Percentiles rank a stretch among this genome's conserved stretches.
Evolutionary conservation across 2,329 filamentous ascomycete species (phyloP).

Genomic region (Colletotrichum liaoningense): DNA sequence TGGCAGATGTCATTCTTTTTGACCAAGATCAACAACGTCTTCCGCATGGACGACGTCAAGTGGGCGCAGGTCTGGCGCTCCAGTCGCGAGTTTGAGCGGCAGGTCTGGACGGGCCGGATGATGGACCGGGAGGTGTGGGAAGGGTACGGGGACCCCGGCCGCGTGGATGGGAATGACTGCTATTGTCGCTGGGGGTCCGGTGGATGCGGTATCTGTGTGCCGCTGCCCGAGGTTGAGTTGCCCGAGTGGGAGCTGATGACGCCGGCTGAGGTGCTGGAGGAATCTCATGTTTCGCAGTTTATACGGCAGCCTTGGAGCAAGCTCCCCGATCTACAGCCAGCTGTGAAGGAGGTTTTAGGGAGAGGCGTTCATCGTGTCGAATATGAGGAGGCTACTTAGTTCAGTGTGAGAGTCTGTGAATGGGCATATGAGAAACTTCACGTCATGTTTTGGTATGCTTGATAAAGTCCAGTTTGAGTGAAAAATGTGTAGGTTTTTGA

Average conservation of each 20-base stretch:
- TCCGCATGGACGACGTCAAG: conserved; percentile 1
- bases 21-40: not conserved
- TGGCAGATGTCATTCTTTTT: not conserved
- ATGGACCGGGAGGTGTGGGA: conserved; percentile 7
- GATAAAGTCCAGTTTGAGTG: not conserved
- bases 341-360: not conserved
- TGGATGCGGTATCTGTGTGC: conserved; percentile 8
- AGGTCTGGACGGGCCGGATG: conserved; percentile 16
- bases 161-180: conserved; percentile 13
- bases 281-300: not conserved
- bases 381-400: not conserved
- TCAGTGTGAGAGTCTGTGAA: not conserved
- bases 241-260: conserved; percentile 21
- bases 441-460: not conserved
- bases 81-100: not conserved
- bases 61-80: conserved; percentile 21
- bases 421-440: not conserved
- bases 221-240: not conserved
- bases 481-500: not conserved
- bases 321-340: not conserved
- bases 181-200: conserved; percentile 12
- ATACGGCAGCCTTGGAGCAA: not conserved
- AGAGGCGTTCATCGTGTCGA: not conserved
- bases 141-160: not conserved
- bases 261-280: not conserved